Evolutionary conservation across 192 early-diverging fungal species (phyloP).

Genomic region (Paraglomus occultum): DNA sequence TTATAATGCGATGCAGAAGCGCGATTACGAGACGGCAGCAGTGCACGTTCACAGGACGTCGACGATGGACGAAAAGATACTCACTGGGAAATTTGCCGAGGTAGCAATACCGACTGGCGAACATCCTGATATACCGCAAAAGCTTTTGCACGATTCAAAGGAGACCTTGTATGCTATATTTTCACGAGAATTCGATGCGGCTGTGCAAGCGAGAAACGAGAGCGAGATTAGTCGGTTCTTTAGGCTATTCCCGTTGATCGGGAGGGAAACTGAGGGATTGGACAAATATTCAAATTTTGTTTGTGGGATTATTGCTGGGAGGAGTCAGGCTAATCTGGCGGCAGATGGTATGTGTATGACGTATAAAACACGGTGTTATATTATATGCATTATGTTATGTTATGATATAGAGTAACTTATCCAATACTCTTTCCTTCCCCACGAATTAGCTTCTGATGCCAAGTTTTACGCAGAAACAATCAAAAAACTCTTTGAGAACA

Average conservation of each 20-base stretch:
- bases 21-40: slow-evolving; percentile 72
- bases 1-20: slow-evolving; percentile 55
- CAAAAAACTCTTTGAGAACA: slow-evolving; percentile 86
- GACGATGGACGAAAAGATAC: slow-evolving; percentile 52
- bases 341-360: slow-evolving; percentile 37
- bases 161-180: slow-evolving; percentile 67
- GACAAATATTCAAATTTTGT: slow-evolving; percentile 87
- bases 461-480: slow-evolving; percentile 75
- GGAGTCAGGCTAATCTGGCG: slow-evolving; percentile 67
- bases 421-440: slow-evolving; percentile 17
- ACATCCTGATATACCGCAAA: slow-evolving; percentile 54
- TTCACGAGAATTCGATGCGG: slow-evolving; percentile 76
- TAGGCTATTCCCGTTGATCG: slow-evolving; percentile 84
- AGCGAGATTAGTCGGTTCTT: slow-evolving; percentile 83
- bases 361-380: background rate
- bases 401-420: slow-evolving; percentile 12
- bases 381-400: background rate
- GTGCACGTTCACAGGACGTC: slow-evolving; percentile 59
- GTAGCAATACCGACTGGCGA: slow-evolving; percentile 54
- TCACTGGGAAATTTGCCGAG: slow-evolving; percentile 64
- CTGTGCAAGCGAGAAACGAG: slow-evolving; percentile 66
- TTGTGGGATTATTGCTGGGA: slow-evolving; percentile 71
- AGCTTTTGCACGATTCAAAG: slow-evolving; percentile 57
- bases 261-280: slow-evolving; percentile 81
- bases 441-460: slow-evolving; percentile 39